Base-by-base conservation (phyloP, 768 basidiomycete genomes). In the Tylopilus rubrobrunneus region DNA sequence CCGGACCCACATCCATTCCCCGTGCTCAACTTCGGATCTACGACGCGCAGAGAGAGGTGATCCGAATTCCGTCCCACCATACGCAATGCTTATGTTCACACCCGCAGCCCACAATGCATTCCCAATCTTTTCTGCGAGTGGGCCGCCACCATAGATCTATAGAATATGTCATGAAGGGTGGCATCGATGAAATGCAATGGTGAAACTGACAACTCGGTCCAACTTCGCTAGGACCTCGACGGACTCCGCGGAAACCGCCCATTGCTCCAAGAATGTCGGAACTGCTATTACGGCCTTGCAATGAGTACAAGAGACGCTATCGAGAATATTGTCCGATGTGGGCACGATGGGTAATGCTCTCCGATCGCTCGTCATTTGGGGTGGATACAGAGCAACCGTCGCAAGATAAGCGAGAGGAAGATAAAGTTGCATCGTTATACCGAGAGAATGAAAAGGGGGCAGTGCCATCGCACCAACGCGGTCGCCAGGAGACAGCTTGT, bases 391-490 rank as follows among this genome's bases (percentile, higher is more conserved):
- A 1, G 57, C 65, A 1, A 69, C 59, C 3, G 70, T 57, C 5
- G 56, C 48, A 11, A 68, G 51, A 19, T 37, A 54, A 14, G 67
- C 71, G 23, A 76, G 39, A 4, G 74, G 65, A 19, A 56, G 43
- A 5, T 72, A 54, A 1, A 76, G 47, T 17, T 76, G 73, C 2
- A 57, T 51, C 2, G 56, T 56, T 19, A 74, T 45, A 2, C 75
- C 75, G 8, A 71, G 49, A 1, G 67, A 61, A 48, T 78, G 76
- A 60, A 77, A 77, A 5, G 73, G 46, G 7, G 76, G 76, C 25
- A 77, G 59, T 9, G 61, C 60, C 64, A 72, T 69, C 3, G 55
- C 62, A 19, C 62, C 64, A 31, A 70, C 39, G 15, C 57, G 62
- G 15, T 21, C 11, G n/a, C 17, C 15, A 7, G 34, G 25, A 31